Base-by-base conservation (phyloP, 2,329 filamentous ascomycete genomes). In the Neonectria neomacrospora region DNA sequence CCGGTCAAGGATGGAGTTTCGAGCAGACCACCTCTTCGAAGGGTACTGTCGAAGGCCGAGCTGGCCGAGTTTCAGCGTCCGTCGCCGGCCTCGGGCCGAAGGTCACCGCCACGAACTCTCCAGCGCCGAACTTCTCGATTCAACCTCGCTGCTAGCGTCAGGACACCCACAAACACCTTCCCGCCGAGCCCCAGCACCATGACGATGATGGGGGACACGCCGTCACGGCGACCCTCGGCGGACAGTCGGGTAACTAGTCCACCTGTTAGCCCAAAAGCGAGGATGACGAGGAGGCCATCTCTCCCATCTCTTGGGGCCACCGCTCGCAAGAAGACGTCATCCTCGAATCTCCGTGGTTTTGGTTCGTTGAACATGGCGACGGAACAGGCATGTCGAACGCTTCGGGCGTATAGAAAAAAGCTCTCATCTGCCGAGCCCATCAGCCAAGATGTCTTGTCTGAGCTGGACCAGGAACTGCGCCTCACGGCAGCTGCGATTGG, bases 1-100 rank as follows among this genome's bases (percentile, higher is more conserved):
- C 86, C 86, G 1, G 78, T 80, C 26, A 87, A 87, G 70, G 81
- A 84, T 4, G 69, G 70, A 20, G 81, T 86, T 2, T 82, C 87
- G 1, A 83, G 84, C 39, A 89, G 89, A 30, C 92, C 91, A 37
- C 94, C 95, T 4, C 80, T 98, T 34, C 87, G 96, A 56, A 91
- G 92, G 58, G 91, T 99, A 9, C 83, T 98, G 32, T 97, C 94
- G 2, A 93, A 92, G 71, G 90, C 91, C 1, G 95, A 98, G 72
- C 81, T 98, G 42, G 91, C 93, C 9, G 92, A 94, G 64, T 94
- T 97, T 64, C 87, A 88, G 66, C 80, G 86, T 5, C 80, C 85
- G 4, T 80, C 82, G 1, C 72, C 81, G 9, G 76, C 80, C 9
- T 74, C 77, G 8, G 85, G 85, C 3, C 81, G 84, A 47, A 81